Evolutionary conservation across 148 eudicot species (phyloP).

Genomic region (Rhododendron molle): DNA sequence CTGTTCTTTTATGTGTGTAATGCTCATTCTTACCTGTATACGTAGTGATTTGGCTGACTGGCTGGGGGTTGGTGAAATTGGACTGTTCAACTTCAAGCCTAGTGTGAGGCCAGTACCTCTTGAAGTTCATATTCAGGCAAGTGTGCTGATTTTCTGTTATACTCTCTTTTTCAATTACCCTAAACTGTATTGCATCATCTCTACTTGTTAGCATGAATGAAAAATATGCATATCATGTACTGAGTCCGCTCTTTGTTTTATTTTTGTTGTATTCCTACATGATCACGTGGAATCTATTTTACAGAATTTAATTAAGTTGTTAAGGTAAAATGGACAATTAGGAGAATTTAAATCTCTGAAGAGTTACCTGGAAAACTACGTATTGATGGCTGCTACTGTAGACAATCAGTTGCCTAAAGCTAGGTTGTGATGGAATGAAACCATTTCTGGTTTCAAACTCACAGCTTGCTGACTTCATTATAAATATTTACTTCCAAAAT

Average conservation of each 20-base stretch:
- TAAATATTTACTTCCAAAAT: no score
- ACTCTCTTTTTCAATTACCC: not conserved
- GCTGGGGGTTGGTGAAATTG: conserved; percentile 89
- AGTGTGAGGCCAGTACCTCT: conserved; percentile 99
- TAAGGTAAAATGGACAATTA: not conserved
- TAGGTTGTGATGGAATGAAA: not conserved
- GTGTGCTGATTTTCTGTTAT: conserved; percentile 13
- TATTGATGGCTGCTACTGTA: not conserved
- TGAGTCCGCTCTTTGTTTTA: not conserved
- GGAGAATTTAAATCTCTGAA: not conserved
- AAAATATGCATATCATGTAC: not conserved
- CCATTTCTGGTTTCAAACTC: not conserved
- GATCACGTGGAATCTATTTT: not conserved
- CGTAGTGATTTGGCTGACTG: conserved; percentile 94
- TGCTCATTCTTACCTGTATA: not conserved
- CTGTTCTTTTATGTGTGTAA: not conserved
- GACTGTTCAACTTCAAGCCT: conserved; percentile 93
- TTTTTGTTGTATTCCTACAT: not conserved
- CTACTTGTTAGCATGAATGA: not conserved
- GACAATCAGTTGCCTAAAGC: not conserved
- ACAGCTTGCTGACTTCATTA: not conserved
- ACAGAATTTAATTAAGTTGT: not conserved
- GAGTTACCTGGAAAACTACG: not conserved
- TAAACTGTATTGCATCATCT: not conserved
- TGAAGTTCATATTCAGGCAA: conserved; percentile 97